These are phyloP conservation scores for Acmispon strigosus DNA, from an alignment of 306 rosid genomes.

Conservation along the genomic window DNA sequence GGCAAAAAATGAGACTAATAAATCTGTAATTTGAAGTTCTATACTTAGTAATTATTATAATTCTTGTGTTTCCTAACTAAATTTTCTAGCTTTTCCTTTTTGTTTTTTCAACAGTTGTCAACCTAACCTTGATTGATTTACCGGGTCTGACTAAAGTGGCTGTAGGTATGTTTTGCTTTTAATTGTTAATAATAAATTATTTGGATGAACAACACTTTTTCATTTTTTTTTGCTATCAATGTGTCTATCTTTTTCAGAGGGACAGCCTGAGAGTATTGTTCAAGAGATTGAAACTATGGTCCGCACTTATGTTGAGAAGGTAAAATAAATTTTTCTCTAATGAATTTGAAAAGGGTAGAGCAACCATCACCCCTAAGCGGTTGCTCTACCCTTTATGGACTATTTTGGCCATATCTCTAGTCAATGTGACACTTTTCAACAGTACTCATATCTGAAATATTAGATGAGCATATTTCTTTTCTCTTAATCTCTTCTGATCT, in stretches of 20 bases:
- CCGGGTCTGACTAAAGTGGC: conserved; percentile 98
- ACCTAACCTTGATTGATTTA: conserved; percentile 85
- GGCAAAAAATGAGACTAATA: background rate
- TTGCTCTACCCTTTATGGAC: no score
- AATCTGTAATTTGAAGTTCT: background rate
- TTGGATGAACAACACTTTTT: background rate
- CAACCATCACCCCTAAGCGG: no score
- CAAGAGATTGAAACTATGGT: conserved; percentile 92
- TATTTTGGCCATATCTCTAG: no score
- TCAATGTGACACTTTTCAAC: no score
- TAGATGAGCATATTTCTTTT: background rate
- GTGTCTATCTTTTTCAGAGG: conserved; percentile 50
- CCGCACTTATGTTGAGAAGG: conserved; percentile 83
- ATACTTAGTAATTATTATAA: background rate
- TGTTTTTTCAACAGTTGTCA: conserved; percentile 68
- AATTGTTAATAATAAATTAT: background rate
- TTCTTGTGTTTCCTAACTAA: background rate
- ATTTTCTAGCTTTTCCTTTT: background rate
- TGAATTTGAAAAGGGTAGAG: background rate
- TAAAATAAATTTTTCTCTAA: conserved; percentile 10
- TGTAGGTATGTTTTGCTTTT: conserved; percentile 52
- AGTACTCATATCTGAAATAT: background rate
- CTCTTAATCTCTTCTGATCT: background rate
- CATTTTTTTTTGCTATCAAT: background rate
- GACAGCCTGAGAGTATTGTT: conserved; percentile 90